Percentiles rank a stretch among this genome's conserved stretches.
Evolutionary conservation across 495 filamentous ascomycete genomes (phyloP).

Genomic region (Cercophora newfieldiana): DNA sequence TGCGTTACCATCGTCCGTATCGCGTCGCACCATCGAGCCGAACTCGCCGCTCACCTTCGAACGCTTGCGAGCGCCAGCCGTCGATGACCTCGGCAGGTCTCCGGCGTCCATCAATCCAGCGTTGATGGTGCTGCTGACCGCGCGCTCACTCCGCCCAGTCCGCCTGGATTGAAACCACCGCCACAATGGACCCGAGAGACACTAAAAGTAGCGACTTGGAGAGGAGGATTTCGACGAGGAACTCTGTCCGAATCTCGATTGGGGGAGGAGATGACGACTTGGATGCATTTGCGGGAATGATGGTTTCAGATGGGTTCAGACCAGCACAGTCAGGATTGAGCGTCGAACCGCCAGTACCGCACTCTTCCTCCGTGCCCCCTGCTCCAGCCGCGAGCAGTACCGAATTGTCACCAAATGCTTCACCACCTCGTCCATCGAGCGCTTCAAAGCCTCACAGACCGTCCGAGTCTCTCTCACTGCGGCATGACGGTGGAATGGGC

Average conservation of each 20-base stretch:
- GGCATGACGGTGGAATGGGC: slow-evolving; percentile 43
- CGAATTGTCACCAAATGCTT: slow-evolving; percentile 6
- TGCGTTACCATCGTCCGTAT: neutral
- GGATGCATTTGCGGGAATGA: slow-evolving; percentile 20
- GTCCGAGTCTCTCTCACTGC: slow-evolving; percentile 43
- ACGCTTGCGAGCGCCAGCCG: neutral
- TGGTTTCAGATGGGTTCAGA: slow-evolving; percentile 37
- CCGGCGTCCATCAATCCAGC: slow-evolving; percentile 24
- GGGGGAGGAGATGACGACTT: slow-evolving; percentile 28
- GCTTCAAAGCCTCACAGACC: slow-evolving; percentile 45
- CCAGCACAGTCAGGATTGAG: slow-evolving; percentile 15
- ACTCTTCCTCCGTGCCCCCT: slow-evolving; percentile 14
- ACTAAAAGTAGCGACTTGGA: slow-evolving; percentile 37
- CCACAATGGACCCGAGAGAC: slow-evolving; percentile 38
- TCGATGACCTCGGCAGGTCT: slow-evolving; percentile 29
- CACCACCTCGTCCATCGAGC: slow-evolving; percentile 42
- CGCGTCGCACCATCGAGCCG: neutral
- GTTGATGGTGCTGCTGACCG: slow-evolving; percentile 32
- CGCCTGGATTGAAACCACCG: slow-evolving; percentile 12
- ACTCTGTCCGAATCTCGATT: slow-evolving; percentile 33
- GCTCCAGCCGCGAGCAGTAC: slow-evolving; percentile 13
- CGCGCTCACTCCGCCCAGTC: slow-evolving; percentile 14
- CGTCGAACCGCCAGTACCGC: neutral
- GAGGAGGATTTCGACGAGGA: slow-evolving; percentile 38
- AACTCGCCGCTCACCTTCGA: neutral